Base-by-base conservation (phyloP, 257 asterid genomes). In the Przewalskia tangutica region DNA sequence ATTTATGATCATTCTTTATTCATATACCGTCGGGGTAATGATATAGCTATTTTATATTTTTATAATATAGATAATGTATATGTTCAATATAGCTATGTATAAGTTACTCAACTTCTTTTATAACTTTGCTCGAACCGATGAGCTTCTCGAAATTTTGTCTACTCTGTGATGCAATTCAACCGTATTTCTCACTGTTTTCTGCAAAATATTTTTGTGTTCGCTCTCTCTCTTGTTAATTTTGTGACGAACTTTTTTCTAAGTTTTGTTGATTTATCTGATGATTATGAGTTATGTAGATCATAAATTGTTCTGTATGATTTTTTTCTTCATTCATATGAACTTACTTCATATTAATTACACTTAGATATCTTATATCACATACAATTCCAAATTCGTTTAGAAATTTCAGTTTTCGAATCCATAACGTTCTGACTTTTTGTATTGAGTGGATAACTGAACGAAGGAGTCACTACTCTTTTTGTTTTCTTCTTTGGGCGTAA, bases 361-460 rank as follows among this genome's bases (percentile, higher is more conserved):
- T 38, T 12, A 70, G 78, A 70, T 68, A 38, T 38, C 4, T 2
- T 2, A 38, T 38, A 38, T 38, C 77, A 68, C 13, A 11, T 11
- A 16, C 32, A 7, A 38, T 70, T 70, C 77, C 56, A 48, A 44
- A 70, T 71, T 46, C 11, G 4, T 71, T 71, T 1, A 1, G 1
- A 67, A 44, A 70, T 5, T 70, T 70, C 10, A 14, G 13, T 73
- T 48, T 75, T 50, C 14, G 80, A 48, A 75, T 23, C 62, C 2
- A 27, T 23, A 50, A 48, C 62, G 80, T 50, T 75, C 23, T 50
- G n/a, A 48, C 13, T 50, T 73, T 75, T 75, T 23, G 80, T 23
- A 50, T 23, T 75, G 44, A 73, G 79, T 48, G 79, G 79, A 73
- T 42, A 73, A 13, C 18, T 73, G 79, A 73, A 73, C 60, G 48